Evolutionary conservation across 2,329 filamentous ascomycete genomes (phyloP), one percentile per base, ranked within the genome.

Genomic region (Arthrobotrys sphaeroides): DNA sequence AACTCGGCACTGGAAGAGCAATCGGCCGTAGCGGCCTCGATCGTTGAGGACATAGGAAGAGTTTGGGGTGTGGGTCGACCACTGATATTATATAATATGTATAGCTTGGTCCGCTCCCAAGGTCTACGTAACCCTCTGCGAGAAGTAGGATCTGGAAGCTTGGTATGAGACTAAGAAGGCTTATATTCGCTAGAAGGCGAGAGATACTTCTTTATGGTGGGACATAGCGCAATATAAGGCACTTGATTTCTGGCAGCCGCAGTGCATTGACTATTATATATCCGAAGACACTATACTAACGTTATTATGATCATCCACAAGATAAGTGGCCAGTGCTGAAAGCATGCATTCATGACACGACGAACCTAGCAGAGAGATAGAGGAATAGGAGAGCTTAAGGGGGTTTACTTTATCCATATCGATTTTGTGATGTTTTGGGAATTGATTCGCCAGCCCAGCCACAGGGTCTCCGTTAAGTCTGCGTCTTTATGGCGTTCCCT

Each of bases 1-100:
- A 31, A 16, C 26, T 70, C 20, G n/a, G 57, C 10, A 18, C 7
- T 33, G 47, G 60, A 33, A 9, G 49, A 62, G 51, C 59, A 65
- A 31, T 73, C 68, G 51, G 49, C 38, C 47, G 60, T 65, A 31
- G 51, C 43, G 3, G 28, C 36, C 9, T 57, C 24, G 26, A 20
- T 33, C 5, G 16, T 51, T 24, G 60, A 49, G 16, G 59, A 60
- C 68, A 73, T 60, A 31, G 9, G 33, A 43, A 43, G 31, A 24
- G 13, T 18, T 24, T 5, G 28, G 28, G 28, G 16, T 4, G 28
- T 40, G 2, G 28, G n/a, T 3, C 38, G 53, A 2, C 16, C 16
- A 3, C 2, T 57, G 26, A 57, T 31, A 31, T 57, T 36, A 57
- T 53, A 28, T 40, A 57, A 57, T 57, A 40, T 40, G 22, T n/a